phyloP scores from a whole-genome alignment of 23 red algal species.

The Pyropia yezoensis region DNA sequence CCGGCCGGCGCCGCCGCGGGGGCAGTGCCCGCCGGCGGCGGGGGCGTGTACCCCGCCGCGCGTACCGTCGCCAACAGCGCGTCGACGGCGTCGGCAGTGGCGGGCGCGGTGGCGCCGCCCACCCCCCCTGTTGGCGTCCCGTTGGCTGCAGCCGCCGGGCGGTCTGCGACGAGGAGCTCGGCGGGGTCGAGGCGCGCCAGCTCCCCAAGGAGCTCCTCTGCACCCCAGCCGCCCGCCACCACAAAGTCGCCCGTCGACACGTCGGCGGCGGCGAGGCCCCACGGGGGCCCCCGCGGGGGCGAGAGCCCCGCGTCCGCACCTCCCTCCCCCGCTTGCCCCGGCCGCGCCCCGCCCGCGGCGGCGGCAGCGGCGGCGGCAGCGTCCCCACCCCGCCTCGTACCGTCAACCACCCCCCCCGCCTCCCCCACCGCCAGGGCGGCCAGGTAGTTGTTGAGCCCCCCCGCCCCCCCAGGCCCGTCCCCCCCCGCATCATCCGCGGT shows the following conservation, averaged over 20 bases:
- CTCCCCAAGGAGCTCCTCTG: conserved; percentile 26
- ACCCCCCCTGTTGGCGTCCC: too few relatives aligned
- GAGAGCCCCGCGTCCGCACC: not conserved
- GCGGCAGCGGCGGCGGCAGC: too few relatives aligned
- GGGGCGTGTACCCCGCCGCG: too few relatives aligned
- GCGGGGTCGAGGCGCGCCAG: conserved; percentile 50
- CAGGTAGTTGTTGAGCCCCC: not conserved
- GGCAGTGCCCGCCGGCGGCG: too few relatives aligned
- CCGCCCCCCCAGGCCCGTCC: not conserved
- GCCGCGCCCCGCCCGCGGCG: too few relatives aligned
- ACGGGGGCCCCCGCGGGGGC: not conserved
- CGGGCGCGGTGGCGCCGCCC: too few relatives aligned
- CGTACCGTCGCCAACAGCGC: too few relatives aligned
- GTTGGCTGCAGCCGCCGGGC: not conserved
- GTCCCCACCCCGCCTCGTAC: too few relatives aligned
- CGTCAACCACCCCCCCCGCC: too few relatives aligned
- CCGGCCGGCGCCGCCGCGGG: too few relatives aligned
- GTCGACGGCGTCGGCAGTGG: too few relatives aligned
- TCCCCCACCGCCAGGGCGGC: too few relatives aligned
- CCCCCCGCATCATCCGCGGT: not conserved
- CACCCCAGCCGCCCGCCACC: conserved; percentile 27
- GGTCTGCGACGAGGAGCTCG: conserved; percentile 37
- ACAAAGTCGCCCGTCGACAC: conserved; percentile 87
- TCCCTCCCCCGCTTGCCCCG: not conserved
- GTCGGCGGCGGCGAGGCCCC: conserved; percentile 67